A percentile compares a stretch with the other conserved stretches of the same genome.
Conservation (phyloP, 2,329 filamentous ascomycete genomes). For the Tetracladium maxilliforme region DNA sequence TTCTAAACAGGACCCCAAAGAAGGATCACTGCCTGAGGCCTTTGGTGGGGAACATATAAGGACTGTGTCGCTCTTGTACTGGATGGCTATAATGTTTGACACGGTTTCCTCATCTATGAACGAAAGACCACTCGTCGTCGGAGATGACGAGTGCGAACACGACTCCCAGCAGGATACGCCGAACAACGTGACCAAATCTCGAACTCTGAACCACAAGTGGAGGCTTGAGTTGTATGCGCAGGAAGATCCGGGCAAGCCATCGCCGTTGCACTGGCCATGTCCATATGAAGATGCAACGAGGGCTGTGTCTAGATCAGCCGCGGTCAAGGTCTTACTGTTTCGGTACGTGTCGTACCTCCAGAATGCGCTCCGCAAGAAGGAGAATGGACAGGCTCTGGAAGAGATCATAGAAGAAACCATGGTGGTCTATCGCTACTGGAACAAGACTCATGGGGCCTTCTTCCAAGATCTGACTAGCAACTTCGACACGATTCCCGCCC, state of each 20-base stretch:
- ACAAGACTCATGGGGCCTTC: conserved; percentile 31
- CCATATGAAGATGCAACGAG: conserved; percentile 33
- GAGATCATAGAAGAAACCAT: conserved; percentile 29
- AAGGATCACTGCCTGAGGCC: no score
- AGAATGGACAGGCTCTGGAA: conserved; percentile 24
- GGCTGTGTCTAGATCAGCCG: conserved; percentile 33
- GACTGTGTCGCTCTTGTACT: conserved; percentile 41
- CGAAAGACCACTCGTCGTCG: conserved; percentile 25
- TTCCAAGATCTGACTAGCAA: conserved; percentile 33
- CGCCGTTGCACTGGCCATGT: conserved; percentile 30
- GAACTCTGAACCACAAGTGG: no score
- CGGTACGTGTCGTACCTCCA: conserved; percentile 40
- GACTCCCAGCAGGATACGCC: no score
- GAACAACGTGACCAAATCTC: no score
- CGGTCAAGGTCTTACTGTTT: conserved; percentile 43
- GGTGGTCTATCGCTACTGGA: conserved; percentile 39
- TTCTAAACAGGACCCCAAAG: no score
- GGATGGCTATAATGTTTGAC: conserved; percentile 44
- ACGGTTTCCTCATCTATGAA: conserved; percentile 39
- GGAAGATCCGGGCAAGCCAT: conserved; percentile 6
- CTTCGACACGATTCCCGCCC: conserved; percentile 31
- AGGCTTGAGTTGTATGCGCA: no score
- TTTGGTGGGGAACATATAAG: no score
- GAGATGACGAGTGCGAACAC: conserved; percentile 28
- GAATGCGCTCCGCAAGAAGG: conserved; percentile 27